These are phyloP conservation scores for Persicaria maculosa DNA, from an alignment of 148 eudicot genomes.

Conservation along the genomic window DNA sequence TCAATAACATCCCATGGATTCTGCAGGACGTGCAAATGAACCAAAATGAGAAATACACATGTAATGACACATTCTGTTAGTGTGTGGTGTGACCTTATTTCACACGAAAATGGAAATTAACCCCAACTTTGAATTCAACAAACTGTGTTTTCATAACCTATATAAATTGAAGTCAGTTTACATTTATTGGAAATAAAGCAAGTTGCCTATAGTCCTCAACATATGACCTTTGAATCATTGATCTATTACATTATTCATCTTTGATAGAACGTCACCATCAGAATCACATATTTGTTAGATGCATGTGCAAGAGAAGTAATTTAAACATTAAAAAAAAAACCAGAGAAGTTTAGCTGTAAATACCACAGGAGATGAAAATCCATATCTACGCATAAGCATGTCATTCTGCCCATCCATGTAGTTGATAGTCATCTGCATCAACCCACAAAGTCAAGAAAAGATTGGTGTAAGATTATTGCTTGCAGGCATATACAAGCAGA, in stretches of 20 bases:
- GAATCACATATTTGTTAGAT: not conserved
- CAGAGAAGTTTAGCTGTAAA: constrained; percentile 5
- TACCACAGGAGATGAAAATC: constrained; percentile 96
- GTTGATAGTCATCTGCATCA: constrained; percentile 73
- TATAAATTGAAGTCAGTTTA: not conserved
- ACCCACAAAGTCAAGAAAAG: constrained; percentile 11
- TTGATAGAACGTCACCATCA: not conserved
- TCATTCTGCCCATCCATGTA: constrained; percentile 62
- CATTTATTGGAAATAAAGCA: not conserved
- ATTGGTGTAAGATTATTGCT: not conserved
- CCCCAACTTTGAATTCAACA: not conserved
- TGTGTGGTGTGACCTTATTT: not conserved
- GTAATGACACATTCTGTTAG: not conserved
- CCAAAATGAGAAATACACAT: not conserved
- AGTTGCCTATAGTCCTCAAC: not conserved
- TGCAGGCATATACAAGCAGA: not conserved
- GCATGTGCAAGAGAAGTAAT: not conserved
- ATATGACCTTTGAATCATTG: not conserved
- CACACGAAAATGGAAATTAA: not conserved
- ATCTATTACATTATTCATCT: not conserved
- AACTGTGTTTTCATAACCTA: not conserved
- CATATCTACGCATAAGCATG: constrained; percentile 85
- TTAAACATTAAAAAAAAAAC: not conserved
- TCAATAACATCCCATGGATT: constrained; percentile 96
- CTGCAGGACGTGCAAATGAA: constrained; percentile 28